Evolutionary conservation across 2,329 filamentous ascomycete species (phyloP).

Genomic region (Nigrospora sphaerica): DNA sequence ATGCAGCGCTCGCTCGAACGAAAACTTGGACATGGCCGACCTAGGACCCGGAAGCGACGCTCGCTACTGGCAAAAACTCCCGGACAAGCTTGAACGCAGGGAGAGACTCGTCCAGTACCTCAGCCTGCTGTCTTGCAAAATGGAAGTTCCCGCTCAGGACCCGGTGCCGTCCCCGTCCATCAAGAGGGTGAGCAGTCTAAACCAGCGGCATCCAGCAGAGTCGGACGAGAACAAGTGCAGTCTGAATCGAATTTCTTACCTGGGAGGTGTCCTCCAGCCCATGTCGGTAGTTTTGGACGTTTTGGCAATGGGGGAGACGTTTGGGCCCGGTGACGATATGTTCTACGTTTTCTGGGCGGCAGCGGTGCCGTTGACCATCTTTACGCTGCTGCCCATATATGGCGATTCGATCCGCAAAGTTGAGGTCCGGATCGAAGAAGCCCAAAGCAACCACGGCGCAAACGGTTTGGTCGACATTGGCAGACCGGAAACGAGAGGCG

Average conservation of each 20-base stretch:
- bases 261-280: conserved; percentile 41
- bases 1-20: conserved; percentile 24
- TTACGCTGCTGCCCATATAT: conserved; percentile 37
- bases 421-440: conserved; percentile 37
- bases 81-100: conserved; percentile 20
- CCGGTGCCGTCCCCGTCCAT: not conserved
- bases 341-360: conserved; percentile 45
- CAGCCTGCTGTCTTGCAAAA: conserved; percentile 4
- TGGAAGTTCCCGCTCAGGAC: conserved; percentile 2
- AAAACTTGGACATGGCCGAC: conserved; percentile 22
- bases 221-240: conserved; percentile 28
- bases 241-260: conserved; percentile 40
- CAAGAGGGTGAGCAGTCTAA: not conserved
- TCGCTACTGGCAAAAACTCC: conserved; percentile 23
- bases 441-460: not conserved
- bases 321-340: conserved; percentile 28
- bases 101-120: conserved; percentile 14
- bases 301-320: conserved; percentile 38
- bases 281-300: conserved; percentile 39
- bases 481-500: not conserved
- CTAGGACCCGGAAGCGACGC: not conserved
- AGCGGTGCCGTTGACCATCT: conserved; percentile 27
- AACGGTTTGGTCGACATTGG: not conserved
- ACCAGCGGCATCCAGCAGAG: not conserved
- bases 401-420: conserved; percentile 37